Evolutionary conservation across 192 early-diverging fungal genomes (phyloP).

Genomic region (Coemansia sp.): DNA sequence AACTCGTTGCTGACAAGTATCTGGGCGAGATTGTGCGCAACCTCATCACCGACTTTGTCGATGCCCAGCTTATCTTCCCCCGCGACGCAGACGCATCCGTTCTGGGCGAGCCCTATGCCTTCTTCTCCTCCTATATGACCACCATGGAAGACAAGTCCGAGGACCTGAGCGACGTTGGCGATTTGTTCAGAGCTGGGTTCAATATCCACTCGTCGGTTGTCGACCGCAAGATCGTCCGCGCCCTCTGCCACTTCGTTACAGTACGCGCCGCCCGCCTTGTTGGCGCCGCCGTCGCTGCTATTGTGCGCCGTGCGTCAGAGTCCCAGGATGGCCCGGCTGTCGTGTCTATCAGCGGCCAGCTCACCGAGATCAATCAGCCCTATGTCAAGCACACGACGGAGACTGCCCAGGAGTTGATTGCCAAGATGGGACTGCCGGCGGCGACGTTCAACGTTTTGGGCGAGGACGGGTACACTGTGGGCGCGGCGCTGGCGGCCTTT

Average conservation of each 20-base stretch:
- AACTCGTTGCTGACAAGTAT: slow-evolving; percentile 94
- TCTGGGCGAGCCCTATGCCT: slow-evolving; percentile 64
- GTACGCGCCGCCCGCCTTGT: slow-evolving; percentile 81
- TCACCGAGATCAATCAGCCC: slow-evolving; percentile 53
- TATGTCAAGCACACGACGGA: slow-evolving; percentile 34
- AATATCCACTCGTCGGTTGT: slow-evolving; percentile 63
- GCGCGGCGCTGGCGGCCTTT: slow-evolving; percentile 33
- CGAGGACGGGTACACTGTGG: slow-evolving; percentile 43
- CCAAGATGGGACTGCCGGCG: slow-evolving; percentile 1
- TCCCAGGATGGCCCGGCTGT: not conserved
- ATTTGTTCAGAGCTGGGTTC: slow-evolving; percentile 71
- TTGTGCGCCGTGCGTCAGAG: slow-evolving; percentile 15
- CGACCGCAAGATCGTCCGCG: slow-evolving; percentile 81
- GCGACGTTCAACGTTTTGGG: slow-evolving; percentile 35
- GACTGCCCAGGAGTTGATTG: slow-evolving; percentile 14
- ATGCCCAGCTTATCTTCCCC: slow-evolving; percentile 74
- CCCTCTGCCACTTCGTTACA: slow-evolving; percentile 79
- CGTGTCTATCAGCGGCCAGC: slow-evolving; percentile 43
- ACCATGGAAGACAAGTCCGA: slow-evolving; percentile 71
- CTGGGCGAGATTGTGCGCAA: slow-evolving; percentile 90
- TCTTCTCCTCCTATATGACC: slow-evolving; percentile 75
- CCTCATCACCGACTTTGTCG: slow-evolving; percentile 79
- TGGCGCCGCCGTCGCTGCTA: slow-evolving; percentile 63
- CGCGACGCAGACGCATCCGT: slow-evolving; percentile 46
- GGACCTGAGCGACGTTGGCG: slow-evolving; percentile 63